These are phyloP conservation scores for Parathielavia hyrcaniae DNA, from an alignment of 495 filamentous ascomycete genomes.

Conservation along the genomic window DNA sequence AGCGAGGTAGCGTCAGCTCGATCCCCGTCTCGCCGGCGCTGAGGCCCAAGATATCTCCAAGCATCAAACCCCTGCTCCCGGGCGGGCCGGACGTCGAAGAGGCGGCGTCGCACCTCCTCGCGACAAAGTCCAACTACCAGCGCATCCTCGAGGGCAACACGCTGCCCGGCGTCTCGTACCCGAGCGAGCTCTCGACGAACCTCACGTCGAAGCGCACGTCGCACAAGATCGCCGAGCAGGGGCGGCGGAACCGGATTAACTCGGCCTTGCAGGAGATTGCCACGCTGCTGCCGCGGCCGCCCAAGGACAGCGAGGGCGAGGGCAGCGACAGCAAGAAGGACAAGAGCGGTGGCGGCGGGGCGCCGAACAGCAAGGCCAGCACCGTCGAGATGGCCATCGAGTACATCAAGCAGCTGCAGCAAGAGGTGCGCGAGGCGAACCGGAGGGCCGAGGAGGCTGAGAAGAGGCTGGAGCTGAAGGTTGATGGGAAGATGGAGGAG, in stretches of 20 bases:
- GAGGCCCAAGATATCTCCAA: conserved; percentile 88
- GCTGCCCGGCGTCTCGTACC: conserved; percentile 84
- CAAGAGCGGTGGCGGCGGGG: conserved; percentile 39
- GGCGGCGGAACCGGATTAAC: conserved; percentile 90
- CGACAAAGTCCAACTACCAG: conserved; percentile 95
- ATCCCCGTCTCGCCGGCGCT: conserved; percentile 74
- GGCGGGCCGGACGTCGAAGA: conserved; percentile 54
- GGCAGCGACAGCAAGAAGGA: conserved; percentile 25
- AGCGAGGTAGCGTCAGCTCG: conserved; percentile 70
- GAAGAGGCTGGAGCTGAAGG: conserved; percentile 20
- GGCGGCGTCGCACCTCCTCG: conserved; percentile 76
- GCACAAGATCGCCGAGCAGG: conserved; percentile 97
- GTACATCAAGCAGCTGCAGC: conserved; percentile 81
- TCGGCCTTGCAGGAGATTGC: conserved; percentile 89
- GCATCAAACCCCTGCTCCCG: conserved; percentile 83
- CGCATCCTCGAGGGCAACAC: conserved; percentile 91
- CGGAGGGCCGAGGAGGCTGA: conserved; percentile 59
- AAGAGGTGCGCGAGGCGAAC: conserved; percentile 63
- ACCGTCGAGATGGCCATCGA: conserved; percentile 94
- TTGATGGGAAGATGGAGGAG: background rate
- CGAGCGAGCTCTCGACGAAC: conserved; percentile 82
- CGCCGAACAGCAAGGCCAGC: conserved; percentile 81
- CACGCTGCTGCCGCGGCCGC: conserved; percentile 58
- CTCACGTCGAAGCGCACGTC: conserved; percentile 94
- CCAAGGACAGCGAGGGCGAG: conserved; percentile 39